These are phyloP conservation scores for Ilex asprella DNA, from an alignment of 257 asterid genomes.

Conservation along the genomic window DNA sequence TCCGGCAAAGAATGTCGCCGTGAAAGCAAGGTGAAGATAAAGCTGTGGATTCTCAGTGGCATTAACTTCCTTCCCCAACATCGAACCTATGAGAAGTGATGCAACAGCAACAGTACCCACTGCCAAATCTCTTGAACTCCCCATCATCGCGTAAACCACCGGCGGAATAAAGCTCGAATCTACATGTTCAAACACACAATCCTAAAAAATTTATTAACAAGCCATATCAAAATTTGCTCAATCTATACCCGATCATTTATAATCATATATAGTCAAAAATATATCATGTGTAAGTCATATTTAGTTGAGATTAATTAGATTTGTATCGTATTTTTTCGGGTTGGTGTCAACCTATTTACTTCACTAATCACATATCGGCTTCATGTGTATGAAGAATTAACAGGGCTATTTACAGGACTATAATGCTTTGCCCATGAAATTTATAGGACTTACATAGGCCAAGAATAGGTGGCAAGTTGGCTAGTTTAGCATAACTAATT, in stretches of 20 bases:
- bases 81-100: conserved; percentile 63
- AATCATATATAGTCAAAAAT: too few species aligned
- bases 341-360: too few species aligned
- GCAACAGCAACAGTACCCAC: conserved; percentile 93
- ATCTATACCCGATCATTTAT: too few species aligned
- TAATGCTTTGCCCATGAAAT: not conserved
- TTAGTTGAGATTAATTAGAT: too few species aligned
- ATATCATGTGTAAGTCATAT: too few species aligned
- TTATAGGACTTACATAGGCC: conserved; percentile 65
- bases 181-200: conserved; percentile 2
- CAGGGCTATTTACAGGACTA: too few species aligned
- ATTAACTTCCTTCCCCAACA: conserved; percentile 54
- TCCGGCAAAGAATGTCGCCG: conserved; percentile 80
- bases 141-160: conserved; percentile 74
- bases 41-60: conserved; percentile 43
- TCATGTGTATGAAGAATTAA: too few species aligned
- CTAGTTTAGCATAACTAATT: conserved; percentile 89
- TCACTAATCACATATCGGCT: too few species aligned
- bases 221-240: too few species aligned
- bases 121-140: conserved; percentile 83
- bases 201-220: too few species aligned
- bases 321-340: too few species aligned
- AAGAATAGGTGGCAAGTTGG: conserved; percentile 84
- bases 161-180: conserved; percentile 96
- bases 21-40: conserved; percentile 75